A percentile compares a stretch with the other conserved stretches of the same genome.
Conservation (phyloP, 2,329 filamentous ascomycete genomes). For the Erysiphe neolycopersici region DNA sequence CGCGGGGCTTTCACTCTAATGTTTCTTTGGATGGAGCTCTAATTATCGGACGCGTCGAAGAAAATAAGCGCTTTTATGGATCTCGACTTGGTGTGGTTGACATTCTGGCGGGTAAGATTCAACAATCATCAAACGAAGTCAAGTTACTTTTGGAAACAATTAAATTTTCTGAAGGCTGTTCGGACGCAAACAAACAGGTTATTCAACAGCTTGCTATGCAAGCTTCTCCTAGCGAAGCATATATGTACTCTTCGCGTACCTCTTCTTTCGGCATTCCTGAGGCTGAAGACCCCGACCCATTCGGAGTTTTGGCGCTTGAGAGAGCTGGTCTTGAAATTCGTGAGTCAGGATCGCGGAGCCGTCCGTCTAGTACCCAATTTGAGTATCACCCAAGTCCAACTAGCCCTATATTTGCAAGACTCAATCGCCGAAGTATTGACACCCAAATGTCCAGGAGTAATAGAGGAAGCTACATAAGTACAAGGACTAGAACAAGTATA, state of each 20-base stretch:
- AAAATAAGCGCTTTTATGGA: slow-evolving; percentile 69
- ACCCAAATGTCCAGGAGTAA: slow-evolving; percentile 33
- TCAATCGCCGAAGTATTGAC: slow-evolving; percentile 38
- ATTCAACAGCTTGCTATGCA: slow-evolving; percentile 36
- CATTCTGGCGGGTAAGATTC: slow-evolving; percentile 21
- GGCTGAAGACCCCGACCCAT: slow-evolving; percentile 66
- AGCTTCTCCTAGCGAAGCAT: slow-evolving; percentile 51
- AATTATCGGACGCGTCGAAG: slow-evolving; percentile 62
- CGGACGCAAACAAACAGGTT: slow-evolving; percentile 40
- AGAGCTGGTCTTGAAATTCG: slow-evolving; percentile 71
- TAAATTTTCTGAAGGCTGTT: slow-evolving; percentile 64
- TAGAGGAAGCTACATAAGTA: slow-evolving; percentile 49
- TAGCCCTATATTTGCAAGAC: slow-evolving; percentile 38
- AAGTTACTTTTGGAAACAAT: slow-evolving; percentile 38
- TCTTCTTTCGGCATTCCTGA: slow-evolving; percentile 53
- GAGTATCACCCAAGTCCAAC: slow-evolving; percentile 53
- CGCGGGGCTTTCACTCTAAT: slow-evolving; percentile 65
- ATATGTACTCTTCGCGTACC: slow-evolving; percentile 19
- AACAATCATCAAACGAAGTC: slow-evolving; percentile 14
- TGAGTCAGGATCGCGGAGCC: slow-evolving; percentile 54
- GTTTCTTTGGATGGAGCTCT: slow-evolving; percentile 71
- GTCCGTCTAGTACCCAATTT: slow-evolving; percentile 56
- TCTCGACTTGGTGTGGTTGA: slow-evolving; percentile 32
- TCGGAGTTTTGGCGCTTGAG: slow-evolving; percentile 72
- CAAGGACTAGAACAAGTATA: slow-evolving; percentile 21